Conservation (phyloP, 2,329 filamentous ascomycete species). For the Fusarium hainanense region DNA sequence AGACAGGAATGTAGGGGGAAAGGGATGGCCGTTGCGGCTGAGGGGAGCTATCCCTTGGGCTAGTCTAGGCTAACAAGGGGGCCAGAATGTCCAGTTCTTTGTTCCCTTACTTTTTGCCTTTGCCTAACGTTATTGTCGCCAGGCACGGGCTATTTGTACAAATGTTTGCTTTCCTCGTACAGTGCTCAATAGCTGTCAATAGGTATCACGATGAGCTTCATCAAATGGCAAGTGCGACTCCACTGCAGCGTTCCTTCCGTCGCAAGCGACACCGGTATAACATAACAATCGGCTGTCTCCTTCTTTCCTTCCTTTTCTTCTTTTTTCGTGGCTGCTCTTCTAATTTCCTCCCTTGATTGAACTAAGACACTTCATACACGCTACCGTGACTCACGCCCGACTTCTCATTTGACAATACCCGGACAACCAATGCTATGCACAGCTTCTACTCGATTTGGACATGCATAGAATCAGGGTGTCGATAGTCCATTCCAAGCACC, state of each 20-base stretch:
- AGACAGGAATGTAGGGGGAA: constrained; percentile 5
- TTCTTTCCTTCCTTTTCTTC: background rate
- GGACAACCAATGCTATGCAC: background rate
- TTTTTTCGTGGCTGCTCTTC: background rate
- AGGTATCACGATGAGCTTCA: constrained; percentile 5
- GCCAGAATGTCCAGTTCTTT: background rate
- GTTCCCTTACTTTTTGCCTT: background rate
- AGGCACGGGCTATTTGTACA: background rate
- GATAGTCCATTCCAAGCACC: background rate
- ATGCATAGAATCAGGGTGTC: background rate
- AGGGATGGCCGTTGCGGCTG: background rate
- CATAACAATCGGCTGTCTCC: background rate
- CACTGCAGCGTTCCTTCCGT: background rate
- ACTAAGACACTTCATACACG: background rate
- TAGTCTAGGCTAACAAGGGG: background rate
- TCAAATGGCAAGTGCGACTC: background rate
- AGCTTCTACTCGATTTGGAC: background rate
- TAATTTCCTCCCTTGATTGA: background rate
- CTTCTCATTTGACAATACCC: background rate
- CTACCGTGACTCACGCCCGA: background rate
- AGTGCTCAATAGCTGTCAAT: background rate
- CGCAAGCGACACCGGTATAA: background rate
- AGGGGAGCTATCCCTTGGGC: background rate
- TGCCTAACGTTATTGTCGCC: background rate
- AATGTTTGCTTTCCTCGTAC: constrained; percentile 1